Base-by-base conservation (phyloP, 2,329 filamentous ascomycete genomes). In the Fusarium sp. region DNA sequence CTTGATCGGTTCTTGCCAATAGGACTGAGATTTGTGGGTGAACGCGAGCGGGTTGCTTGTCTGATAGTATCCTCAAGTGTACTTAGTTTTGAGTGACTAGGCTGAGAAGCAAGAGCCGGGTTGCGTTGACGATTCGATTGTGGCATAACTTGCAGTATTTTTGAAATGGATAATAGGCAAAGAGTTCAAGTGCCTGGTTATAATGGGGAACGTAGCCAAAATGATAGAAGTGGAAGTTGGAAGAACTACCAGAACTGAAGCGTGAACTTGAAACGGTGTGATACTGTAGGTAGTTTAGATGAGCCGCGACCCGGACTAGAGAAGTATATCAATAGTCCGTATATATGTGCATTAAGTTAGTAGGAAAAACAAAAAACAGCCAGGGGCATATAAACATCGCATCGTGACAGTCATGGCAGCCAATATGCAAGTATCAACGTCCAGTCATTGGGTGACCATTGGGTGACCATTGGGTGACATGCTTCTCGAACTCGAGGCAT, bases 21-120 rank as follows among this genome's bases (percentile, higher is more conserved):
- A 12, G 66, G 65, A 57, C 66, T 69, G 30, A 69, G 55, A n/a
- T 52, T 58, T n/a, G 48, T 46, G 13, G 68, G 59, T 18, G 68
- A 71, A 34, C 55, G 57, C 13, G 61, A 71, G 25, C 68, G 69
- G 46, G 46, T 18, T 24, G 56, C 68, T 32, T 60, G 58, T 22
- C 53, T 58, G 25, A 69, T 38, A 16, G 46, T 18, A 44, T 70
- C 58, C 20, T 70, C 58, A 27, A 68, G 41, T 12, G 45, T 55
- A 25, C 22, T 44, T 5, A 70, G 38, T 40, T 52, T 60, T 47
- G 54, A 51, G 43, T 47, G 64, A 32, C 51, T 46, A 47, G 54
- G 45, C 25, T 60, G 54, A 41, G 22, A 29, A 8, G 68, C 46
- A 41, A 55, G 47, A 45, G 62, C 44, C 20, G 63, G 63, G 25